These are phyloP conservation scores for Cyphellophora attinorum DNA, from an alignment of 2,329 filamentous ascomycete species.

Conservation along the genomic window DNA sequence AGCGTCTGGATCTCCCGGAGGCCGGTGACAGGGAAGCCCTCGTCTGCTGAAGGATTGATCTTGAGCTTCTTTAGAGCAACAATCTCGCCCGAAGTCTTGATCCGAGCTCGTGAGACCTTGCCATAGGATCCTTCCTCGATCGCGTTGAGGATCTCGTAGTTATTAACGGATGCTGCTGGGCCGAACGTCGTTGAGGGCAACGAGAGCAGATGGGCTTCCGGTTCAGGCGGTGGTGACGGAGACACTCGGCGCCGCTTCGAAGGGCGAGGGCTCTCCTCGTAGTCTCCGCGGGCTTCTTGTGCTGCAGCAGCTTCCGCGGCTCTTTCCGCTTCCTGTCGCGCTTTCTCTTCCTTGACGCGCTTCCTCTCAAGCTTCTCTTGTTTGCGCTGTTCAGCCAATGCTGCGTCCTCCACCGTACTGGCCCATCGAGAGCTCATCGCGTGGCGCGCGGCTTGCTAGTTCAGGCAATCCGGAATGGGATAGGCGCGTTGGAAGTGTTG, in stretches of 20 bases:
- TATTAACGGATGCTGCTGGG: constrained; percentile 66
- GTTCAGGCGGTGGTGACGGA: constrained; percentile 40
- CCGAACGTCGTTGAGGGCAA: constrained; percentile 63
- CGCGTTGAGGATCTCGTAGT: constrained; percentile 87
- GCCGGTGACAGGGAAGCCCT: constrained; percentile 86
- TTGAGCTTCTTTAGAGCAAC: constrained; percentile 93
- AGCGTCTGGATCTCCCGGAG: constrained; percentile 89
- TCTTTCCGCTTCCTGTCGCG: constrained; percentile 55
- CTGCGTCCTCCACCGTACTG: constrained; percentile 69
- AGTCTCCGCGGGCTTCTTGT: constrained; percentile 19
- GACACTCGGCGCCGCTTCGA: constrained; percentile 45
- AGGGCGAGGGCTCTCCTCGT: constrained; percentile 32
- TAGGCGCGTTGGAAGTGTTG: no score
- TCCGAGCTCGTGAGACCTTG: constrained; percentile 76
- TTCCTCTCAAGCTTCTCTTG: constrained; percentile 81
- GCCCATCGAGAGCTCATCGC: constrained; percentile 79
- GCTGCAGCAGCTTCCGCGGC: constrained; percentile 62
- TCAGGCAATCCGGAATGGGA: no score
- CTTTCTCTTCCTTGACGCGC: constrained; percentile 71
- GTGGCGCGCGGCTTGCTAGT: no score
- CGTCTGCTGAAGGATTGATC: constrained; percentile 60
- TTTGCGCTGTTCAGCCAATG: constrained; percentile 57
- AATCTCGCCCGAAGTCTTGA: constrained; percentile 63
- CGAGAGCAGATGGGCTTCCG: constrained; percentile 52
- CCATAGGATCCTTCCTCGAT: constrained; percentile 98